Evolutionary conservation across 106 monocot species (phyloP).

Genomic region (Dioscorea zingiberensis): DNA sequence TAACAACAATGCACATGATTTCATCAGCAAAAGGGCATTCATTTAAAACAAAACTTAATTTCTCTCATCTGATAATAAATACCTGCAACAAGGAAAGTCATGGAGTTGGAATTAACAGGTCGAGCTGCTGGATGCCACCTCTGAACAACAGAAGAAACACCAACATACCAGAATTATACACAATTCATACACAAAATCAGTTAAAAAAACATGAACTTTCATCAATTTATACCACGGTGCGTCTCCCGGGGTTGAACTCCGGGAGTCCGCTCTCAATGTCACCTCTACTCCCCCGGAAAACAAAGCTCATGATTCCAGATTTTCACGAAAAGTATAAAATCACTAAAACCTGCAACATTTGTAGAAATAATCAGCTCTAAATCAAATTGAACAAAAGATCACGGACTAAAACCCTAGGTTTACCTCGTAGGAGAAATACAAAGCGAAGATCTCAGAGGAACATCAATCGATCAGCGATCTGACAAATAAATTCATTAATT

Average conservation of each 20-base stretch:
- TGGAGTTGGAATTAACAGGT: conserved; percentile 29
- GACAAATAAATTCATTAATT: no score
- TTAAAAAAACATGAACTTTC: neutral
- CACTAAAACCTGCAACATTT: no score
- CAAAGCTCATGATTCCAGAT: conserved; percentile 32
- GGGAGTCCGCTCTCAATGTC: conserved; percentile 37
- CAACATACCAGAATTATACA: neutral
- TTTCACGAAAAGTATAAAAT: no score
- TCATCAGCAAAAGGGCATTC: neutral
- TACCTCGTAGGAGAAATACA: no score
- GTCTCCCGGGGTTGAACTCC: conserved; percentile 32
- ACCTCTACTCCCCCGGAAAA: conserved; percentile 25
- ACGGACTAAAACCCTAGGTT: no score
- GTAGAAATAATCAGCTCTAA: no score
- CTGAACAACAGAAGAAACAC: conserved; percentile 6
- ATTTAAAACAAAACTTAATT: neutral
- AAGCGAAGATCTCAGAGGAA: no score
- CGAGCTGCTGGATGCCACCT: conserved; percentile 24
- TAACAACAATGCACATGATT: neutral
- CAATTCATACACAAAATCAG: neutral
- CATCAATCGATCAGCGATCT: no score
- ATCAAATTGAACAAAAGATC: no score
- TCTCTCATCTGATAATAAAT: neutral
- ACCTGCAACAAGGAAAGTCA: conserved; percentile 46
- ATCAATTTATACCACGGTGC: conserved; percentile 21